These are phyloP conservation scores for Allium cepa DNA, from an alignment of 106 monocot genomes.

Conservation along the genomic window DNA sequence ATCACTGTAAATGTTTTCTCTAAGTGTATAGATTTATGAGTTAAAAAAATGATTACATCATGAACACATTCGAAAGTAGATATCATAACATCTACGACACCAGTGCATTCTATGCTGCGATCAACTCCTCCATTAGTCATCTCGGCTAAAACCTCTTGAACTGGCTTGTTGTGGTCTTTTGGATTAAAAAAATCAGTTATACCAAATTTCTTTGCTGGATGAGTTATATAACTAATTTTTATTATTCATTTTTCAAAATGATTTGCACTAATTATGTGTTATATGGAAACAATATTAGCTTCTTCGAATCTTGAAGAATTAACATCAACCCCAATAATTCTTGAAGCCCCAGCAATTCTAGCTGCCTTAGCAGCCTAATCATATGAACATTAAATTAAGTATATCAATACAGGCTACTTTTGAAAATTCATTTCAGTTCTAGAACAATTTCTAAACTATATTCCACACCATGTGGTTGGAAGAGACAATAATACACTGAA, in stretches of 20 bases:
- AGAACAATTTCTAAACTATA: no score
- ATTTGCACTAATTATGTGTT: no score
- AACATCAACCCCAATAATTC: no score
- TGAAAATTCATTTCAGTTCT: no score
- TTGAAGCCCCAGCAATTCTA: no score
- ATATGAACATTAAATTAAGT: neutral
- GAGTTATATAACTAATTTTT: neutral
- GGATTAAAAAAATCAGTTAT: conserved; percentile 41
- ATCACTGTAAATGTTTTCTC: no score
- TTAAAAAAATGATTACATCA: conserved; percentile 29
- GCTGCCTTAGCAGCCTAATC: conserved; percentile 31
- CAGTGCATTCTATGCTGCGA: conserved; percentile 34
- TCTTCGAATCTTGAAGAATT: conserved; percentile 6
- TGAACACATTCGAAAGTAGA: conserved; percentile 89
- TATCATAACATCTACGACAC: conserved; percentile 39
- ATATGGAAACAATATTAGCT: conserved; percentile 22
- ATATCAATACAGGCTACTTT: neutral
- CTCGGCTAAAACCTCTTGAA: conserved; percentile 60
- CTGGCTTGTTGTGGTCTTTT: conserved; percentile 35
- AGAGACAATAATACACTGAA: no score
- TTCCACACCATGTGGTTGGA: no score
- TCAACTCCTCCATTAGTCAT: conserved; percentile 82
- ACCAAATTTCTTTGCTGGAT: conserved; percentile 34
- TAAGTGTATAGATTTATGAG: neutral
- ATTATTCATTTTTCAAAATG: neutral